Conservation (phyloP, 2,329 filamentous ascomycete species). For the Hypoxylon sp. region DNA sequence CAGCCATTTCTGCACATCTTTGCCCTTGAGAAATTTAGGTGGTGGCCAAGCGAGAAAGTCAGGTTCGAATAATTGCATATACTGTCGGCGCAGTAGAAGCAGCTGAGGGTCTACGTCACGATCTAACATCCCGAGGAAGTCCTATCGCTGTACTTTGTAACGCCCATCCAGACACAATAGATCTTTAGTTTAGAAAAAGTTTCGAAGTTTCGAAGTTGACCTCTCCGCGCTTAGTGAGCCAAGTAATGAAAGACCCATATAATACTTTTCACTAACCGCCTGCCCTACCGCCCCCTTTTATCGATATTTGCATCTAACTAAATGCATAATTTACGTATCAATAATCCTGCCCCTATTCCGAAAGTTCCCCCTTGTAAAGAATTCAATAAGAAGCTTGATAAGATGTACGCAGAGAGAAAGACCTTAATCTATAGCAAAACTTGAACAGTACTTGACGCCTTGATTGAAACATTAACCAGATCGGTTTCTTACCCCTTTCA, state of each 20-base stretch:
- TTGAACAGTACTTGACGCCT: neutral
- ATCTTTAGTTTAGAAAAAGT: neutral
- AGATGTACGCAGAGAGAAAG: neutral
- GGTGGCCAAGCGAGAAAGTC: slow-evolving; percentile 55
- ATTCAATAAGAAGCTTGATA: neutral
- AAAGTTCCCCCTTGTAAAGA: neutral
- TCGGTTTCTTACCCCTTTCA: neutral
- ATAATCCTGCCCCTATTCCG: neutral
- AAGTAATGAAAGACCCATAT: neutral
- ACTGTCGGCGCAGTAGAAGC: slow-evolving; percentile 51
- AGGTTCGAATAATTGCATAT: slow-evolving; percentile 53
- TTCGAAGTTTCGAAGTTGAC: neutral
- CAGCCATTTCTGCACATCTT: slow-evolving; percentile 57
- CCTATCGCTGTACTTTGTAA: neutral
- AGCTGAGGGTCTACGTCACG: slow-evolving; percentile 50
- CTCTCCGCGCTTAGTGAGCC: neutral
- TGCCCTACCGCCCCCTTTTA: neutral
- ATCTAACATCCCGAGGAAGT: slow-evolving; percentile 20
- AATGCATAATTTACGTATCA: neutral
- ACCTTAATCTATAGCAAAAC: no score
- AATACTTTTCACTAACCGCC: neutral
- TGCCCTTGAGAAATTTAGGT: slow-evolving; percentile 46
- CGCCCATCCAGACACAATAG: neutral
- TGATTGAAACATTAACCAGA: neutral
- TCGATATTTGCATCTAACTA: neutral